Evolutionary conservation across 2,329 filamentous ascomycete species (phyloP), one percentile per base, ranked within the genome.

Genomic region (Paecilomyces sp.): DNA sequence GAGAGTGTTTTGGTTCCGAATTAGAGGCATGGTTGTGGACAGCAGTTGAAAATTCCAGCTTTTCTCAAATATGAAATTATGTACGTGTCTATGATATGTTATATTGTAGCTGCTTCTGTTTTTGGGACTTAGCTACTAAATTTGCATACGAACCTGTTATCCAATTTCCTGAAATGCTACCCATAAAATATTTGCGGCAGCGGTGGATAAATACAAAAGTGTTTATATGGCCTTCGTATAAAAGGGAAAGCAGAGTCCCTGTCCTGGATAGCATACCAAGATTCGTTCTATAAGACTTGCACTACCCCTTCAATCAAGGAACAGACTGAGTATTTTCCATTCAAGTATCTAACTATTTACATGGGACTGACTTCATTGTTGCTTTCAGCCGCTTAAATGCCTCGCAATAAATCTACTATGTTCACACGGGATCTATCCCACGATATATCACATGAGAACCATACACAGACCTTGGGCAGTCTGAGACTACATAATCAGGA

Each of bases 401-500:
- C 34, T 15, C 34, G 12, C 34, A 15, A 36, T 36, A 36, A 36
- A 36, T 4, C 34, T 36, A 36, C 34, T 15, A 36, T 3, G 34
- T 36, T 36, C 34, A 15, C 34, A 4, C 1, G 34, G 34, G 34
- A 36, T 36, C 34, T 36, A 36, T 36, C 34, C 12, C 34, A 36
- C 34, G 34, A 36, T 36, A 15, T 36, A 36, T 15, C 34, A 11
- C 34, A 36, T 15, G 8, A 15, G 12, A 5, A 36, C 11, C 34
- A 36, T 15, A 36, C 34, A 36, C 34, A 15, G 3, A 36, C 34
- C 15, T 36, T 64, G 34, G 30, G 58, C 7, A 56, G 58, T 58
- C 54, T 60, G 25, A 60, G 47, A 9, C 60, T 64, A 3, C 62
- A 55, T 9, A 54, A 64, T 58, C 25, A 52, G 13, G 56, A 59